A percentile compares a stretch with the other conserved stretches of the same genome.
phyloP scores from a whole-genome alignment of 2,329 filamentous ascomycete genomes.

The Scedosporium dehoogii region DNA sequence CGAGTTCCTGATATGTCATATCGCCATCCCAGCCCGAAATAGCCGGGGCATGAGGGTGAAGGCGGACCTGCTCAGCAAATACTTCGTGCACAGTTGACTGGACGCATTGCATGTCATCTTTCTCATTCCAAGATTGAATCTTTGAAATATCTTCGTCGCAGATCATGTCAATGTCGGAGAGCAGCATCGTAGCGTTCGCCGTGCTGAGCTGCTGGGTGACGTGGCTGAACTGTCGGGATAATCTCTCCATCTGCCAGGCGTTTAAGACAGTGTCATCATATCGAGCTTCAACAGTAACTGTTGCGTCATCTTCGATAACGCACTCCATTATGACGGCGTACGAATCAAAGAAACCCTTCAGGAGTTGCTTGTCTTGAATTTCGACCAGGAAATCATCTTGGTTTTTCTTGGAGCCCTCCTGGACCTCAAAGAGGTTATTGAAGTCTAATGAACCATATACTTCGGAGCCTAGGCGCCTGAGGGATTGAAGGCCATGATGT shows the following conservation, averaged over 20 bases:
- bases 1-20: neutral
- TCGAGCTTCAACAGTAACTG: neutral
- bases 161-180: conserved; percentile 1
- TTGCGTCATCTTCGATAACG: too few relatives aligned
- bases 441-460: neutral
- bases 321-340: too few relatives aligned
- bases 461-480: neutral
- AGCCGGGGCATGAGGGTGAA: neutral
- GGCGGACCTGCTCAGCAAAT: neutral
- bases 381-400: neutral
- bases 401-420: neutral
- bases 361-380: too few relatives aligned
- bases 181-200: neutral
- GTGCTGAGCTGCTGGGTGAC: conserved; percentile 8
- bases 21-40: conserved; percentile 1
- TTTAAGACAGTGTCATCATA: neutral
- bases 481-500: conserved; percentile 12
- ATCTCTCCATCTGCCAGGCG: neutral
- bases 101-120: too few relatives aligned
- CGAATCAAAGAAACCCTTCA: too few relatives aligned
- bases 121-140: too few relatives aligned
- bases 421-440: neutral
- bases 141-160: neutral
- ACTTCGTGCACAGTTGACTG: neutral
- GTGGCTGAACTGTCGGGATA: conserved; percentile 1